Base-by-base conservation (phyloP, 177 flowering plant genomes). In the Tripterygium wilfordii region DNA sequence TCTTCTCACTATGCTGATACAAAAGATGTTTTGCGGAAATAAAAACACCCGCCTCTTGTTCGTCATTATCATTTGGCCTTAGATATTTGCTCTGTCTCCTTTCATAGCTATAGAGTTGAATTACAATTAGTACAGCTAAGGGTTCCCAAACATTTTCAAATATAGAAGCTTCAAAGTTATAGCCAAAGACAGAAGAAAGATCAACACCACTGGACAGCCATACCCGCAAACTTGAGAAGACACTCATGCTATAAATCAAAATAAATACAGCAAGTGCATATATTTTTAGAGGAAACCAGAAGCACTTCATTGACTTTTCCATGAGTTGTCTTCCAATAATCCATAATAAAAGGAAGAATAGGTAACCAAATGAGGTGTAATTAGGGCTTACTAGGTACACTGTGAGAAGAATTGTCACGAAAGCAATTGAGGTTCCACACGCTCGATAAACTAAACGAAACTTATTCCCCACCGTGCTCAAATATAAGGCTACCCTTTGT, bases 61-160 rank as follows among this genome's bases (percentile, higher is more conserved):
- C 56, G 45, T 66, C 48, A 19, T 55, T 29, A 53, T 63, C 69
- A 59, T 58, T 70, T 12, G 53, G 46, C 48, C 35, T 53, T 37
- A 22, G 49, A 43, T 58, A 36, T 61, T 63, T 75, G 72, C 91
- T 94, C 57, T 87, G 80, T 46, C 97, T 81, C 70, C 99, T 90
- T 63, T 89, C 97, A 61, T 94, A 94, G 67, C 96, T 87, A 62
- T 85, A 94, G 49, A 94, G 90, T 67, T 94, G 96, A 97, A 94
- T 90, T 60, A 94, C 99, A 52, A 85, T 66, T 62, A 90, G 53
- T 9, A 87, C 77, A 32, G 99, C 96, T 42, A 90, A 67, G 27
- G 97, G 83, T 48, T 83, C 80, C 92, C 88, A 83, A 47, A 87
- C 64, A 70, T 90, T 94, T 53, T 74, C 63, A 62, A 81, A 42